phyloP scores from a whole-genome alignment of 73 alveolate species.

The Paramecium sexaurelia region DNA sequence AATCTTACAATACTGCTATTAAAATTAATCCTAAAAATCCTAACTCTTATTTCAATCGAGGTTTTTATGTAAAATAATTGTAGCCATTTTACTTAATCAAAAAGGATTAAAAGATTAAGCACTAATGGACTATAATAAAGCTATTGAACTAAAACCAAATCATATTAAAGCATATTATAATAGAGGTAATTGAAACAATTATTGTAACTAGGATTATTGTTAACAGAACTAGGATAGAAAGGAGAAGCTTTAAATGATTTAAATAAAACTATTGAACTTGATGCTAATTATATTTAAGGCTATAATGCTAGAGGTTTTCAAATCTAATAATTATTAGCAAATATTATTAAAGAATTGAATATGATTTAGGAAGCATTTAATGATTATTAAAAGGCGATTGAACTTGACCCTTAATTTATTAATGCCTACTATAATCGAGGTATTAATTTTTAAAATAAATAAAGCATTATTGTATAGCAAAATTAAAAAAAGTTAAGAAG shows the following conservation, averaged over 20 bases:
- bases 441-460: neutral
- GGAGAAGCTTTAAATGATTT: neutral
- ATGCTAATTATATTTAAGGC: neutral
- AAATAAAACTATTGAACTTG: neutral
- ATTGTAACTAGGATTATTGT: neutral
- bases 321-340: neutral
- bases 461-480: neutral
- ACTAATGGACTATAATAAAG: neutral
- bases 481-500: neutral
- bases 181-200: neutral
- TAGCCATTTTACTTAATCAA: neutral
- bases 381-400: neutral
- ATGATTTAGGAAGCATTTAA: neutral
- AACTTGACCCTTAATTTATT: neutral
- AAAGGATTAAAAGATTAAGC: neutral
- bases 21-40: neutral
- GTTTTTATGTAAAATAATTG: neutral
- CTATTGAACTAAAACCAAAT: neutral
- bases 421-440: constrained; percentile 33
- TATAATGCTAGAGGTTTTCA: neutral
- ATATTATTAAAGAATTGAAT: neutral
- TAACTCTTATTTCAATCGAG: neutral
- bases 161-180: neutral
- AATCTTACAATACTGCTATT: neutral
- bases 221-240: neutral